Evolutionary conservation across 208 protist genomes (phyloP), one percentile per base, ranked within the genome.

Genomic region (Trypanosoma congolense): DNA sequence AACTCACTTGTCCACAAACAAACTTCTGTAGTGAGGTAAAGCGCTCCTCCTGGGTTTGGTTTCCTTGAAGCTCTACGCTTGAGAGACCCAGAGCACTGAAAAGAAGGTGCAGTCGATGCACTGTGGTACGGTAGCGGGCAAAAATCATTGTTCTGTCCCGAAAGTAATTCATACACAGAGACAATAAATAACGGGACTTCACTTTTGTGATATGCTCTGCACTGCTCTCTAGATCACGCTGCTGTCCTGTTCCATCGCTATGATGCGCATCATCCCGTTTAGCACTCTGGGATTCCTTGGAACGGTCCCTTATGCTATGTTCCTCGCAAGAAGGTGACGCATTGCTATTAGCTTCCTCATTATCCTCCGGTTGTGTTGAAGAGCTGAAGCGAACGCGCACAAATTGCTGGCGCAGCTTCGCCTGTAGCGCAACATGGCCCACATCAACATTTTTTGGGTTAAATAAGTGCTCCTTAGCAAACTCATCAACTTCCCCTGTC

Each of bases 361-460:
- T 10, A 46, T 42, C 16, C 14, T 29, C 4, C 14, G 30, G 5
- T 19, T 16, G n/a, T 24, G 29, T 59, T 14, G 8, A 1, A 14
- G 30, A 18, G 46, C 21, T 4, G 41, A 64, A 4, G 33, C 42
- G 40, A 57, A 94, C 77, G 56, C 90, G 87, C 22, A 96, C 80
- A 63, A 96, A 96, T 51, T 96, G 84, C 57, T 96, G 90, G 8
- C 80, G 77, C 44, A 96, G 73, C 31, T 82, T 77, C 10, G 86
- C 75, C 68, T 93, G 83, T 43, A 94, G 70, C 9, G 90, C 90
- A 28, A 96, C 77, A 74, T 93, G 87, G 29, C 90, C 90, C 45
- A 96, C 73, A 56, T 96, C 90, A 21, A 96, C 67, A 70, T 93
- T 94, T 41, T 70, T 56, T 0, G 90, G 84, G 44, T 89, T 77